Conservation (phyloP, 139 green algal species). For the Closterium sp. region DNA sequence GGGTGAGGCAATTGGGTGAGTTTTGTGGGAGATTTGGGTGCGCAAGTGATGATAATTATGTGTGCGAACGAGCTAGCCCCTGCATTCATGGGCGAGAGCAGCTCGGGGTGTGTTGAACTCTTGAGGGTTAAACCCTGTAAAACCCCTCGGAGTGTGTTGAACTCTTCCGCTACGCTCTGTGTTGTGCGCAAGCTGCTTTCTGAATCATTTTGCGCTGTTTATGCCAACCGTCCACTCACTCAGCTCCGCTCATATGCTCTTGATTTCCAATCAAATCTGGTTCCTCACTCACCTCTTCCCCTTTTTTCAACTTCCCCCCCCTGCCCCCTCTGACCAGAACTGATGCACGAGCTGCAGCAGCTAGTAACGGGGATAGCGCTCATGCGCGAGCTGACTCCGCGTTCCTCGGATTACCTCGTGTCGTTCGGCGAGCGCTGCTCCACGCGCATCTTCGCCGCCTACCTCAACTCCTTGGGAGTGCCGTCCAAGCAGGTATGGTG, state of each 20-base stretch:
- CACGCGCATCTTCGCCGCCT: slow-evolving; percentile 90
- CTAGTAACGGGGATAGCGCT: slow-evolving; percentile 57
- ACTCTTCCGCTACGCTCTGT: neutral
- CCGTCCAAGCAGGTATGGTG: slow-evolving; percentile 1
- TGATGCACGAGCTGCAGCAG: slow-evolving; percentile 58
- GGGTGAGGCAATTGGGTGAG: neutral
- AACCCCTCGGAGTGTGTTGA: too few species aligned
- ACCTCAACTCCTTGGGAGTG: slow-evolving; percentile 56
- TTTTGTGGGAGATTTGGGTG: too few species aligned
- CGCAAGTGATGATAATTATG: too few species aligned
- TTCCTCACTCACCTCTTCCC: neutral
- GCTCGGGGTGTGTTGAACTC: too few species aligned
- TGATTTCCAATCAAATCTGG: neutral
- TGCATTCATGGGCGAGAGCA: too few species aligned
- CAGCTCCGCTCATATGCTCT: neutral
- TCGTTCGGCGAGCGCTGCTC: slow-evolving; percentile 97
- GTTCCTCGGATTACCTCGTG: slow-evolving; percentile 89
- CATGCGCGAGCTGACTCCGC: slow-evolving; percentile 82
- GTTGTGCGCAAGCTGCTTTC: neutral
- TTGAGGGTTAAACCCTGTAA: too few species aligned
- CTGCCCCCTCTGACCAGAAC: slow-evolving; percentile 3
- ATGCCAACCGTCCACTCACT: too few species aligned
- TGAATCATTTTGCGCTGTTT: neutral
- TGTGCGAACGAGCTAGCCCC: too few species aligned
- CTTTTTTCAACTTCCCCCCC: neutral